A percentile compares a stretch with the other conserved stretches of the same genome.
These are phyloP conservation scores for Zopfochytrium polystomum DNA, from an alignment of 371 early-diverging fungal species.

Conservation along the genomic window DNA sequence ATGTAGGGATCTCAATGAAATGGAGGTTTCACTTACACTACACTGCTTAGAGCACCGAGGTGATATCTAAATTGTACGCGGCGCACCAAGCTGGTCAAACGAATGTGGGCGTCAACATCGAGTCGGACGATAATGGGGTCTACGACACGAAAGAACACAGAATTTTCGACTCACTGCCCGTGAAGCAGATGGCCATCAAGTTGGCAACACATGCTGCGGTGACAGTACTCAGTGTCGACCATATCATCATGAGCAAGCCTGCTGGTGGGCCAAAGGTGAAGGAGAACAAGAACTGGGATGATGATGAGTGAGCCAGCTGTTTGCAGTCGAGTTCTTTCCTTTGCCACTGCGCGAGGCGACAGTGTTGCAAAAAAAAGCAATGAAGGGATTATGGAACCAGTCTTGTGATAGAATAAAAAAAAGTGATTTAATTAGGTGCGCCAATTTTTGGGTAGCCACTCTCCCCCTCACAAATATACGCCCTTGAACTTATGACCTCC, in stretches of 20 bases:
- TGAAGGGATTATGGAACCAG: no score
- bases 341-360: no score
- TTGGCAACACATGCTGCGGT: constrained; percentile 91
- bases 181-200: constrained; percentile 84
- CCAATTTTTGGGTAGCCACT: no score
- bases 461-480: no score
- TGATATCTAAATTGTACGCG: constrained; percentile 88
- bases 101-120: constrained; percentile 76
- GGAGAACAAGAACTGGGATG: constrained; percentile 42
- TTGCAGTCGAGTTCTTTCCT: no score
- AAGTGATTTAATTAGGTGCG: no score
- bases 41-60: constrained; percentile 66
- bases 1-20: constrained; percentile 44
- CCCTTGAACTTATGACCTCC: no score
- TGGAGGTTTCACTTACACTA: not conserved
- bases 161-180: constrained; percentile 75
- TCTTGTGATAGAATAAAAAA: no score
- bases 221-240: constrained; percentile 93
- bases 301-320: no score
- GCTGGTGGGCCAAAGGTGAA: constrained; percentile 95
- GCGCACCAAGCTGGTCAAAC: constrained; percentile 78
- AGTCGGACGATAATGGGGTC: constrained; percentile 70
- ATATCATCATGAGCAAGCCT: constrained; percentile 97
- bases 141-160: constrained; percentile 74
- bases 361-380: no score